Percentiles rank a stretch among this genome's conserved stretches.
Evolutionary conservation across 2,329 filamentous ascomycete genomes (phyloP).

Genomic region (Claviceps quebecensis): DNA sequence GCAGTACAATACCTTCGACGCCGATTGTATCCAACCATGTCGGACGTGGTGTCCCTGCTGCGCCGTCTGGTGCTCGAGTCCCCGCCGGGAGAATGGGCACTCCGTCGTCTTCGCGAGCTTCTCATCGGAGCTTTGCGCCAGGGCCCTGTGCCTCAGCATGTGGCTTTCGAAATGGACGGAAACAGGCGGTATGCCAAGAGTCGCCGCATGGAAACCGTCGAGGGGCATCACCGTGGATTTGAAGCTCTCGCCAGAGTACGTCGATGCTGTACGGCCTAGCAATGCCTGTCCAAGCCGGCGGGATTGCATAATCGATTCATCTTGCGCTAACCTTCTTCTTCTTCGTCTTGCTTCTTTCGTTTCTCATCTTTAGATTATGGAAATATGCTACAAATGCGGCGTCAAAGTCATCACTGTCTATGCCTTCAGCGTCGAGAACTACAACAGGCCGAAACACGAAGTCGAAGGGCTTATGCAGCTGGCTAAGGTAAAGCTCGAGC

Average conservation of each 20-base stretch:
- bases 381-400: conserved; percentile 95
- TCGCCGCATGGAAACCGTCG: conserved; percentile 88
- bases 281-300: not conserved
- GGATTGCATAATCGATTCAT: not conserved
- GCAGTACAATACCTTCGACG: not conserved
- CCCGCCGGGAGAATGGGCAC: conserved; percentile 82
- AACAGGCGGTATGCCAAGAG: conserved; percentile 84
- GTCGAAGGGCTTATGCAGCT: conserved; percentile 96
- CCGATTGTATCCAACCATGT: conserved; percentile 24
- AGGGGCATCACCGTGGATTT: conserved; percentile 91
- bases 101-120: conserved; percentile 64
- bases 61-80: conserved; percentile 67
- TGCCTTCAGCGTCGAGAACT: conserved; percentile 98
- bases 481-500: conserved; percentile 85
- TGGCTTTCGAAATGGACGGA: conserved; percentile 99
- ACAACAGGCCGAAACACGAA: conserved; percentile 91
- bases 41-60: conserved; percentile 36
- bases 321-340: not conserved
- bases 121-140: conserved; percentile 81
- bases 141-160: conserved; percentile 83
- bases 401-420: conserved; percentile 97
- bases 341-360: not conserved
- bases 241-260: conserved; percentile 78
- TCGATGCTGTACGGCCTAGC: conserved; percentile 4
- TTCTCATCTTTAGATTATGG: conserved; percentile 51